Percentiles rank a stretch among this genome's conserved stretches.
Conservation (phyloP, 805 yeast species). For the Pichia rugopelliculosa region DNA sequence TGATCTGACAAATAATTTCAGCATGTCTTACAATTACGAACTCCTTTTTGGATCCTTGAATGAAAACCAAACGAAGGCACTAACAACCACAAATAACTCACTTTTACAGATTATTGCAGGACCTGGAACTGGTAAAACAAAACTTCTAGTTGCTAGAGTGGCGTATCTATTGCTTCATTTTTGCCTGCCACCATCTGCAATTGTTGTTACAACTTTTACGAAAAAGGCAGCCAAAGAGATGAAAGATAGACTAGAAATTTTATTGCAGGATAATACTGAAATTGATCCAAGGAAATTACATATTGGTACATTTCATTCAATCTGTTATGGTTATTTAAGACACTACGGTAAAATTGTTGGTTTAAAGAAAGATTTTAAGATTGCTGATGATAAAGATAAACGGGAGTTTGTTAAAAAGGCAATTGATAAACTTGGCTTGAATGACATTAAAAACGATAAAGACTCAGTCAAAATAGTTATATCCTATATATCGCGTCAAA, state of each 20-base stretch:
- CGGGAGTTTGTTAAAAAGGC: conserved; percentile 33
- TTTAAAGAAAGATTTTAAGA: conserved; percentile 33
- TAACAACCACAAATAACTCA: conserved; percentile 31
- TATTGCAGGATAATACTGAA: conserved; percentile 28
- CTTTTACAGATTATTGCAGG: conserved; percentile 50
- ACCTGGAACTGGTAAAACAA: conserved; percentile 73
- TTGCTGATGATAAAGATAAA: conserved; percentile 63
- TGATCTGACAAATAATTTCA: no score
- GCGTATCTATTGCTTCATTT: conserved; percentile 54
- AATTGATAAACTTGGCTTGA: conserved; percentile 7
- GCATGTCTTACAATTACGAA: background rate
- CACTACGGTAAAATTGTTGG: conserved; percentile 48
- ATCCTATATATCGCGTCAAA: conserved; percentile 46
- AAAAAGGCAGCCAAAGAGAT: conserved; percentile 88
- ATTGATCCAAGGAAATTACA: conserved; percentile 38
- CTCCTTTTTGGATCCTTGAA: conserved; percentile 27
- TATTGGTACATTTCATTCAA: conserved; percentile 87
- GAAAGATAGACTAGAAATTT: conserved; percentile 46
- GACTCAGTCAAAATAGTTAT: conserved; percentile 34
- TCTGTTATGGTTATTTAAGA: conserved; percentile 56
- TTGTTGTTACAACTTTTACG: conserved; percentile 88
- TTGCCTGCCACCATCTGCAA: conserved; percentile 47
- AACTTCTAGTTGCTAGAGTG: conserved; percentile 72
- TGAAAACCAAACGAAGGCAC: conserved; percentile 36
- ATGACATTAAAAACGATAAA: conserved; percentile 23